A percentile compares a stretch with the other conserved stretches of the same genome.
Conservation (phyloP, 139 green algal species). For the Mesostigma viride region DNA sequence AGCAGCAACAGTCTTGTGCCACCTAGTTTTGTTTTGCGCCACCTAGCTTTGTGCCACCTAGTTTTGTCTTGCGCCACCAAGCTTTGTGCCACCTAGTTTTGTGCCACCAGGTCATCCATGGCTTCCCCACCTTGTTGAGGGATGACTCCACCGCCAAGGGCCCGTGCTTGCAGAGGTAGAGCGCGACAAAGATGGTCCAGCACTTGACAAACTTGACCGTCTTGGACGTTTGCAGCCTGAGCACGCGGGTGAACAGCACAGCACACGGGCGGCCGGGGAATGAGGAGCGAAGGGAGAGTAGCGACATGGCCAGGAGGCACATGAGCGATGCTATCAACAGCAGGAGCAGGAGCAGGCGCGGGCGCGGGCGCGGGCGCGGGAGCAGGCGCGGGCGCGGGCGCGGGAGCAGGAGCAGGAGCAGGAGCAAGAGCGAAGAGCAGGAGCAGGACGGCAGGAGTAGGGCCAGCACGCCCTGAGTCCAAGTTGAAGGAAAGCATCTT, state of each 20-base stretch:
- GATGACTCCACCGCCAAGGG: neutral
- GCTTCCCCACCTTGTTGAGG: too few relatives aligned
- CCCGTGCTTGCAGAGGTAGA: constrained; percentile 31
- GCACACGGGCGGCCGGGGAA: constrained; percentile 26
- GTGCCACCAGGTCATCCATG: neutral
- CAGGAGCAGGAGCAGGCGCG: neutral
- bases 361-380: too few relatives aligned
- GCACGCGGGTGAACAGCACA: constrained; percentile 42
- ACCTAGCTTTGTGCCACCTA: neutral
- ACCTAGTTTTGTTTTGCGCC: neutral
- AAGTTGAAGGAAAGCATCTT: too few relatives aligned
- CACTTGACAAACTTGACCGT: constrained; percentile 60
- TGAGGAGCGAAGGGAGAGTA: neutral
- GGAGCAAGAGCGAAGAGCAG: neutral
- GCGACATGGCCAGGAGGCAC: neutral
- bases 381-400: too few relatives aligned
- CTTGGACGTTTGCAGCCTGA: constrained; percentile 43
- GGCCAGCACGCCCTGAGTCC: too few relatives aligned
- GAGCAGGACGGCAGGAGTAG: too few relatives aligned
- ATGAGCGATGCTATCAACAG: neutral
- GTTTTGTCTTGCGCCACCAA: neutral
- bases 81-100: neutral
- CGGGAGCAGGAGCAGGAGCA: too few relatives aligned
- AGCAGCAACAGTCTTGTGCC: neutral
- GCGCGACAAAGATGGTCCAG: constrained; percentile 62